These are phyloP conservation scores for Diaporthe ilicicola DNA, from an alignment of 2,329 filamentous ascomycete species.

Conservation along the genomic window DNA sequence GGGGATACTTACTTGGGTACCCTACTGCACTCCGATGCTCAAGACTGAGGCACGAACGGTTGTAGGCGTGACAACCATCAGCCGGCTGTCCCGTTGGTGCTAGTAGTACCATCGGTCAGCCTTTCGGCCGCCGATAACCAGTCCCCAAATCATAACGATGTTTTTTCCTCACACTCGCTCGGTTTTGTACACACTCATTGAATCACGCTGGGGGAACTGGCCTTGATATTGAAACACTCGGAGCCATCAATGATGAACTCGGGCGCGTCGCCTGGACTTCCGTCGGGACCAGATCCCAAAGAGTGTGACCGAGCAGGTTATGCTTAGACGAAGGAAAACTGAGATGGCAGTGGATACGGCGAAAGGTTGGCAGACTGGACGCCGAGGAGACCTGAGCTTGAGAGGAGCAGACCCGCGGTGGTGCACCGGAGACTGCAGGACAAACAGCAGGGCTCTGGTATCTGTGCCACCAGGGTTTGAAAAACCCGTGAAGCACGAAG, in stretches of 20 bases:
- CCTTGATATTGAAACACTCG: background rate
- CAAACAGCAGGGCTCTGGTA: background rate
- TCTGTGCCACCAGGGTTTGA: background rate
- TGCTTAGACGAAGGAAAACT: constrained; percentile 5
- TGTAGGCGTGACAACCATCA: background rate
- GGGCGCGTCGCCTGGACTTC: constrained; percentile 7
- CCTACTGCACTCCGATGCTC: background rate
- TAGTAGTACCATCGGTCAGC: constrained; percentile 11
- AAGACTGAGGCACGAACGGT: background rate
- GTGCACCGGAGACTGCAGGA: background rate
- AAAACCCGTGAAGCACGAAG: background rate
- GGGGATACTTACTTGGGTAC: background rate
- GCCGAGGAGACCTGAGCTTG: background rate
- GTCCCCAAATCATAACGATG: background rate
- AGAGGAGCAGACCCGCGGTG: background rate
- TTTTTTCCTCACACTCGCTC: background rate
- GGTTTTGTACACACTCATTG: background rate
- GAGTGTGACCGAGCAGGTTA: background rate
- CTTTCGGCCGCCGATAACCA: constrained; percentile 4
- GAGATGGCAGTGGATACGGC: background rate
- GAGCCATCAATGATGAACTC: constrained; percentile 5
- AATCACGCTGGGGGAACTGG: constrained; percentile 13
- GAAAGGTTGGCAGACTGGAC: background rate
- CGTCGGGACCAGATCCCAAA: background rate
- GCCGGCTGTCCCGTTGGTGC: constrained; percentile 1